A percentile compares a stretch with the other conserved stretches of the same genome.
Evolutionary conservation across 2,329 filamentous ascomycete genomes (phyloP).

Genomic region (Curvularia lunata): DNA sequence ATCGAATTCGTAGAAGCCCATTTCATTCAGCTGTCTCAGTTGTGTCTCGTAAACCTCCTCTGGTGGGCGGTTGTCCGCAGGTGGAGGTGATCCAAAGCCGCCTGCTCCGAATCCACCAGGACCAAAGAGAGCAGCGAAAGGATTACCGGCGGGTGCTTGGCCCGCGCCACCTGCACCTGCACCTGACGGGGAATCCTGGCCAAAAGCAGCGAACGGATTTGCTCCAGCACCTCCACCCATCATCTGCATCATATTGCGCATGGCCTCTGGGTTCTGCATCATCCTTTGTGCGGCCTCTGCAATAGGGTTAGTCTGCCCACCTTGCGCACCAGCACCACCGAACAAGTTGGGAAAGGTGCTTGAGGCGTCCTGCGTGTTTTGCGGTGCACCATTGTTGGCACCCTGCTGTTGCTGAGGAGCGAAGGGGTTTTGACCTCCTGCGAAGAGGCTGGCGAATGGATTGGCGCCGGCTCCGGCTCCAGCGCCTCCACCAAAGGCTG

Average conservation of each 20-base stretch:
- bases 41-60: constrained; percentile 94
- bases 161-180: constrained; percentile 42
- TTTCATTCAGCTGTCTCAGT: constrained; percentile 91
- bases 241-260: constrained; percentile 59
- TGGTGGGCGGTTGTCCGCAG: constrained; percentile 82
- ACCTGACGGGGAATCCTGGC: constrained; percentile 51
- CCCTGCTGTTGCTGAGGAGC: constrained; percentile 32
- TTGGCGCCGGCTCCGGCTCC: constrained; percentile 49
- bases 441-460: constrained; percentile 67
- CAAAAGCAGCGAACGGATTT: constrained; percentile 50
- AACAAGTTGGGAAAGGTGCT: constrained; percentile 61
- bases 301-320: constrained; percentile 58
- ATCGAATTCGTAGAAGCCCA: constrained; percentile 98
- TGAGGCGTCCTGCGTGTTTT: constrained; percentile 30
- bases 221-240: constrained; percentile 56
- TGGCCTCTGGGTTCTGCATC: constrained; percentile 65
- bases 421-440: constrained; percentile 45
- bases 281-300: constrained; percentile 53
- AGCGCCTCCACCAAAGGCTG: constrained; percentile 48
- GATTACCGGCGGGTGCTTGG: constrained; percentile 40
- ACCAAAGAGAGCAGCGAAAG: constrained; percentile 53
- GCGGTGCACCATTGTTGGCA: constrained; percentile 31
- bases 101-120: constrained; percentile 51
- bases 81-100: constrained; percentile 51
- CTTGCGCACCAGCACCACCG: constrained; percentile 41